Base-by-base conservation (phyloP, 1,284 basidiomycete genomes). In the Ustilago cynodontis region DNA sequence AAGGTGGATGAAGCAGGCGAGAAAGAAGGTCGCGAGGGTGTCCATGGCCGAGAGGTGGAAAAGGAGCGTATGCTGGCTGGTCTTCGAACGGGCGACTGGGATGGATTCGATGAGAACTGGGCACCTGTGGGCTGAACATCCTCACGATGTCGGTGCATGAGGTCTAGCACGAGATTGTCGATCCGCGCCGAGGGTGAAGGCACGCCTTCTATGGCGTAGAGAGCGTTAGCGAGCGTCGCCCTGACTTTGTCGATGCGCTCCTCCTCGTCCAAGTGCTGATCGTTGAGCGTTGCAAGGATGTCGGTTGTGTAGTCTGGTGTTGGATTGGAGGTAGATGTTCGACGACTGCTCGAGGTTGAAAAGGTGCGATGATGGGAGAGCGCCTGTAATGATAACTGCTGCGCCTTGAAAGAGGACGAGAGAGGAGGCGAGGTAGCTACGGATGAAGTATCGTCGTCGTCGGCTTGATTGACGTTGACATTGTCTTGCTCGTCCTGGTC, bases 101-200 rank as follows among this genome's bases (percentile, higher is more conserved):
- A 55, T 16, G 71, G 63, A 9, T 70, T 65, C 2, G 78, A 37
- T 5, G 65, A 33, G 59, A 82, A 82, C 13, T 71, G 41, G n/a
- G 66, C 53, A 47, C 81, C 81, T 8, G 69, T 76, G 3, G 81
- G 81, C 13, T 68, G 56, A 2, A 67, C 29, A 41, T 83, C 81
- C 39, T 83, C 81, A 18, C 78, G 69, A 67, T 82, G 80, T 29
- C 81, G 68, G 52, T 82, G 80, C 65, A 83, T 71, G 58, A 83
- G 71, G 39, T 81, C 73, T 37, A 83, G 75, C 10, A 83, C 80
- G 13, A 83, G 63, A 26, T 55, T 68, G 72, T 83, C 81, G 37
- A 83, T 65, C 13, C 81, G 78, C 6, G 72, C 71, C 0, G 80
- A 65, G 14, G 77, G 55, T 29, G 80, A 59, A 24, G 65, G 61